Evolutionary conservation across 192 early-diverging fungal species (phyloP), one percentile per base, ranked within the genome.

Genomic region (Backusella liffmaniae): DNA sequence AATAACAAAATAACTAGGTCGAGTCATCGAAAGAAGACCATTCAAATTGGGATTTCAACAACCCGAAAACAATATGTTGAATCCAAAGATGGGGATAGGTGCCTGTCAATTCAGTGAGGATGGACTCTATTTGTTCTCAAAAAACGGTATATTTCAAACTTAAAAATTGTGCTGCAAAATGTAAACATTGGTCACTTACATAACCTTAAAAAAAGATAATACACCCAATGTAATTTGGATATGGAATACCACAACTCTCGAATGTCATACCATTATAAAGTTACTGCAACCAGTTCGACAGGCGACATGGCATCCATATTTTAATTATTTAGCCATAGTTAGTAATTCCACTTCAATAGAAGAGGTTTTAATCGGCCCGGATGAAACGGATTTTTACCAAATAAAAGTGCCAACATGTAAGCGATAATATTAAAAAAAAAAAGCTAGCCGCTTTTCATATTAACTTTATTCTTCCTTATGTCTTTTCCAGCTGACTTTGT

Each of bases 181-280:
- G 16, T 16, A 10, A 46, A n/a, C 21, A 21, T 26, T 51, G 42
- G 4, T 67, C 3, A 37, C 53, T 59, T n/a, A 36, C 59, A 67
- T 77, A 70, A 53, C 51, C 39, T 16, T 66, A 12, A 56, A 13
- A 62, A 41, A 73, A 95, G 94, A 95, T 67, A 91, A 89, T 70
- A 93, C 92, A 87, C 92, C 94, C 1, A 91, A 80, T 42, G 77
- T 80, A 12, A 80, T 94, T 2, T 95, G 94, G 92, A 88, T 95
- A 36, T 95, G 94, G 94, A 86, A 92, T 49, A 73, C 92, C 26
- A 44, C 74, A 5, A 73, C 77, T 0, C 49, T 91, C 16, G 76
- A 77, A 4, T 81, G 85, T 35, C 56, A 86, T 2, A 86, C 84
- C 7, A 80, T 94, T 21, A 83, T 96, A 10, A 80, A 85, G 41